phyloP scores from a whole-genome alignment of 2,329 filamentous ascomycete genomes.

The Blumeriella jaapii region DNA sequence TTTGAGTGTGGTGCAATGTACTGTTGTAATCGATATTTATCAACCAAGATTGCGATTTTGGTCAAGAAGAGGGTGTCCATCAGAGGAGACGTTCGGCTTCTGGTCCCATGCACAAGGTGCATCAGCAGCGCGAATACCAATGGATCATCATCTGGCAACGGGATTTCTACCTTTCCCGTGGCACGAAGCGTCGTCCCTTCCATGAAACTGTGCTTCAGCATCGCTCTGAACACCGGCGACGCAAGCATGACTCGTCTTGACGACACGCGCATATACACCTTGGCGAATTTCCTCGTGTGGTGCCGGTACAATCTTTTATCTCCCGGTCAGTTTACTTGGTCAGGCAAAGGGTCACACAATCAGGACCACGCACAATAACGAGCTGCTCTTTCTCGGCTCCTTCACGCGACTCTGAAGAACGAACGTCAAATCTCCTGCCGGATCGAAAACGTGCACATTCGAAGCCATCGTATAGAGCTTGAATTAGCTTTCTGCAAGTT shows the following conservation, averaged over 20 bases:
- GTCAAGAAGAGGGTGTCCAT: conserved; percentile 23
- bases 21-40: conserved; percentile 21
- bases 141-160: conserved; percentile 10
- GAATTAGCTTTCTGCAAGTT: background rate
- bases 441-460: conserved; percentile 7
- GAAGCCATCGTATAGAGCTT: conserved; percentile 3
- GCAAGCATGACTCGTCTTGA: conserved; percentile 5
- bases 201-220: conserved; percentile 8
- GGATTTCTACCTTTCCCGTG: conserved; percentile 6
- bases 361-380: conserved; percentile 6
- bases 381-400: conserved; percentile 7
- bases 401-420: conserved; percentile 6
- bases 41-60: conserved; percentile 22
- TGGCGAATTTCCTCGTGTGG: conserved; percentile 2
- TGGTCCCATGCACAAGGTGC: conserved; percentile 6
- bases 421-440: conserved; percentile 7
- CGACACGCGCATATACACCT: conserved; percentile 7
- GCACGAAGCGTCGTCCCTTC: conserved; percentile 8
- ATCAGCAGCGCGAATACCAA: conserved; percentile 7
- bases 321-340: background rate
- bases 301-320: conserved; percentile 7
- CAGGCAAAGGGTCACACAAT: background rate
- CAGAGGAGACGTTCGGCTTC: conserved; percentile 12
- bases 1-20: conserved; percentile 1
- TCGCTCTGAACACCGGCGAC: conserved; percentile 9